Percentiles rank a stretch among this genome's conserved stretches.
Evolutionary conservation across 1,139 yeast species (phyloP).

Genomic region (Yamadazyma sp.): DNA sequence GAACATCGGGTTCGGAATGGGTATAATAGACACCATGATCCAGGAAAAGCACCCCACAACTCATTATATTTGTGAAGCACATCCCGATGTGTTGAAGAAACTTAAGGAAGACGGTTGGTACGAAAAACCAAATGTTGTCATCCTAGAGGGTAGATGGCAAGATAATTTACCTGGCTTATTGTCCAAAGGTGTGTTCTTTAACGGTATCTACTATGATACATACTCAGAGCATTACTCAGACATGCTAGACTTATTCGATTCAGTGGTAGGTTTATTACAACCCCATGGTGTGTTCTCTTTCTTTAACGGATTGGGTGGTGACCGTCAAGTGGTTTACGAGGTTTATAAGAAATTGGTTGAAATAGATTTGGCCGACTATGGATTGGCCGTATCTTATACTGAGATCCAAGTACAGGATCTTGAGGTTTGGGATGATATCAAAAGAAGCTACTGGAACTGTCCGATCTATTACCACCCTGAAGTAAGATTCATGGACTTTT

Average conservation of each 20-base stretch:
- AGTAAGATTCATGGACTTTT: slow-evolving; percentile 42
- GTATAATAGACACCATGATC: slow-evolving; percentile 82
- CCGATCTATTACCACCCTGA: slow-evolving; percentile 68
- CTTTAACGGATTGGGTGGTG: slow-evolving; percentile 97
- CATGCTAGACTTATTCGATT: slow-evolving; percentile 82
- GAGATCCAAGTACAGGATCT: slow-evolving; percentile 43
- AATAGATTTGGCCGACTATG: slow-evolving; percentile 77
- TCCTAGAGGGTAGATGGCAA: slow-evolving; percentile 91
- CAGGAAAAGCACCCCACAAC: slow-evolving; percentile 57
- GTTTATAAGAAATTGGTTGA: slow-evolving; percentile 83
- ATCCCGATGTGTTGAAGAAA: slow-evolving; percentile 80
- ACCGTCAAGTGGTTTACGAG: slow-evolving; percentile 82
- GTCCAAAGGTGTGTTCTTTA: slow-evolving; percentile 69
- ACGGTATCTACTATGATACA: slow-evolving; percentile 92
- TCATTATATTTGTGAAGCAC: slow-evolving; percentile 93
- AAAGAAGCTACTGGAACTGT: slow-evolving; percentile 74
- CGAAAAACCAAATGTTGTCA: slow-evolving; percentile 65
- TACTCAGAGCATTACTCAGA: slow-evolving; percentile 85
- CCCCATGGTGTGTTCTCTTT: slow-evolving; percentile 84
- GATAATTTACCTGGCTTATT: slow-evolving; percentile 68
- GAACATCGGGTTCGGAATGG: slow-evolving; percentile 96
- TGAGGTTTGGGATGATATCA: slow-evolving; percentile 69
- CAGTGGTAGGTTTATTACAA: slow-evolving; percentile 76
- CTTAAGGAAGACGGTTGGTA: slow-evolving; percentile 82
- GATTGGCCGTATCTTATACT: slow-evolving; percentile 58